A percentile compares a stretch with the other conserved stretches of the same genome.
phyloP scores from a whole-genome alignment of 1,139 yeast genomes.

The Hemisphaericaspora subhashii region DNA sequence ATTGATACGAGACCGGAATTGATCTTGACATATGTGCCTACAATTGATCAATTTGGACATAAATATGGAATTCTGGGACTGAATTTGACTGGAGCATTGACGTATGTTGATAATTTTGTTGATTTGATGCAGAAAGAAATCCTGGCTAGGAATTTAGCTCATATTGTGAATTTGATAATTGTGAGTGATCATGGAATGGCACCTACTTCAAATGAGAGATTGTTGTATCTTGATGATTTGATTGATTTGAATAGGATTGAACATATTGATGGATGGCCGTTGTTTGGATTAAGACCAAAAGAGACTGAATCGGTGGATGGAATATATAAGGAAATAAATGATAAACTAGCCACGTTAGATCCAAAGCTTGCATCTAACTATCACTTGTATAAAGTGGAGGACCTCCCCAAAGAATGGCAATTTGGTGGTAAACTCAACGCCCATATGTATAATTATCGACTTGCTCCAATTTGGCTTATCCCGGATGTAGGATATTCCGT shows the following conservation, averaged over 20 bases:
- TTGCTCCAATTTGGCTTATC: constrained; percentile 84
- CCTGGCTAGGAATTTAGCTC: constrained; percentile 52
- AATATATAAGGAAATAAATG: constrained; percentile 19
- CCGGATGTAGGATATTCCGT: constrained; percentile 81
- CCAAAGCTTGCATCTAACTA: constrained; percentile 18
- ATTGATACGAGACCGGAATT: constrained; percentile 66
- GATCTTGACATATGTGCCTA: constrained; percentile 78
- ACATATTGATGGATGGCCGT: constrained; percentile 87
- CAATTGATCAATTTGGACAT: constrained; percentile 77
- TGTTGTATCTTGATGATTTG: constrained; percentile 68
- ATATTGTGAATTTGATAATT: constrained; percentile 69
- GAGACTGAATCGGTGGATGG: constrained; percentile 25
- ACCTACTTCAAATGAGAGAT: constrained; percentile 68
- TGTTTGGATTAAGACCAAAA: constrained; percentile 70
- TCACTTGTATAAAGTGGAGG: constrained; percentile 54
- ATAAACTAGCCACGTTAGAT: constrained; percentile 25
- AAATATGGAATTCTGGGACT: constrained; percentile 64
- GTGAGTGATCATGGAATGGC: constrained; percentile 96
- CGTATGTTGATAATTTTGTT: constrained; percentile 65
- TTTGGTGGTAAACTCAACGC: constrained; percentile 54
- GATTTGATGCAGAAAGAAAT: constrained; percentile 50
- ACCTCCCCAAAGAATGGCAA: constrained; percentile 62
- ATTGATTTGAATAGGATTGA: constrained; percentile 55
- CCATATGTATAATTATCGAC: constrained; percentile 53
- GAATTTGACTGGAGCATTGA: constrained; percentile 54